Evolutionary conservation across 768 basidiomycete genomes (phyloP), one percentile per base, ranked within the genome.

Genomic region (Psilocybe sp.): DNA sequence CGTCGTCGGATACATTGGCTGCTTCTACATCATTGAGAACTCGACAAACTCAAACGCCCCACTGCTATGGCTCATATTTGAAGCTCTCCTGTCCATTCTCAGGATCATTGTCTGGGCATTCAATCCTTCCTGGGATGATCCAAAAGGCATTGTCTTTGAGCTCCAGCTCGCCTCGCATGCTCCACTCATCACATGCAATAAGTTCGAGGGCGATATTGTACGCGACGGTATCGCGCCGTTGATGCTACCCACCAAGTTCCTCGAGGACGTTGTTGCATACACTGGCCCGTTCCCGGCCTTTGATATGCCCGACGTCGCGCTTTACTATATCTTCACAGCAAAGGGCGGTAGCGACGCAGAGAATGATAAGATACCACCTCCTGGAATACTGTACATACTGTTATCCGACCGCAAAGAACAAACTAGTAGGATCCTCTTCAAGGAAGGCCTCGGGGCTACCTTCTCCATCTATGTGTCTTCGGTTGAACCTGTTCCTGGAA

Each of bases 71-170:
- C 46, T 56, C 6, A 49, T 44, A 44, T 15, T 56, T 4, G 55
- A 56, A 50, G 20, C 39, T 2, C 15, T 31, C 3, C 49, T 56
- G 0, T 56, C 51, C 13, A 18, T 53, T 3, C 12, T 56, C 36
- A 34, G 55, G 5, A 51, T 56, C 20, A 4, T 56, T 2, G 39
- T 56, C 6, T 56, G 55, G 55, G 51, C 44, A 46, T 45, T 16
- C 9, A 56, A 56, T 19, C 55, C 55, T 11, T 9, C 6, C 9
- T 53, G 41, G 45, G 43, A 54, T 9, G 53, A 54, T 44, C 43
- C 49, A 4, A 43, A 40, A n/a, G 49, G 49, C 9, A 15, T 54
- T 16, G n/a, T 40, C 9, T 51, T 54, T 32, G 37, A 28, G 12
- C 40, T 54, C 12, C 34, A 47, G 7, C 45, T 54, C 15, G 45